Evolutionary conservation across 1,284 basidiomycete genomes (phyloP).

Genomic region (Wolfiporia cocos): DNA sequence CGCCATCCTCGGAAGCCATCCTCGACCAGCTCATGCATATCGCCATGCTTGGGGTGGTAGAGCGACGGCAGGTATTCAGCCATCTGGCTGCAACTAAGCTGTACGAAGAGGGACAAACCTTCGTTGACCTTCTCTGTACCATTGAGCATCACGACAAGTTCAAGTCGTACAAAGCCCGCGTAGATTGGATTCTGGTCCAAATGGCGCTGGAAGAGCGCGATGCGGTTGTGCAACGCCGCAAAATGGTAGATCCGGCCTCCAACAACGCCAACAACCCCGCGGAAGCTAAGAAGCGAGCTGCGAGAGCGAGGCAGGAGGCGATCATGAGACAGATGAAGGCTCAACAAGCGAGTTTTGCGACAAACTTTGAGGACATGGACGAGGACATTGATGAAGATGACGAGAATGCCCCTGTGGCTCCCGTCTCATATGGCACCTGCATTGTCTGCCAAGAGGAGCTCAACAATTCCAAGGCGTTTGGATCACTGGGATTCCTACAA

Average conservation of each 20-base stretch:
- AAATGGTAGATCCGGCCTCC: conserved; percentile 32
- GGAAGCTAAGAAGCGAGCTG: conserved; percentile 71
- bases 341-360: conserved; percentile 81
- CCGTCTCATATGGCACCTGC: conserved; percentile 80
- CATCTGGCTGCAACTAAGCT: conserved; percentile 44
- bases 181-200: conserved; percentile 69
- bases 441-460: conserved; percentile 98
- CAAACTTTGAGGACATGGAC: conserved; percentile 63
- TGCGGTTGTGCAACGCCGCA: conserved; percentile 48
- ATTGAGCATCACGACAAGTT: conserved; percentile 75
- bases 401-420: conserved; percentile 38
- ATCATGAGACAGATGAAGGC: conserved; percentile 93
- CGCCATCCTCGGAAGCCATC: conserved; percentile 79
- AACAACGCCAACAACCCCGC: conserved; percentile 45
- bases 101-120: conserved; percentile 53
- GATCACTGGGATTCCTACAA: conserved; percentile 87
- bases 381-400: conserved; percentile 53
- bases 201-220: conserved; percentile 49
- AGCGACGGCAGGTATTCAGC: conserved; percentile 61
- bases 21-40: conserved; percentile 87
- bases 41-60: conserved; percentile 75
- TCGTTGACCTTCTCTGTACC: conserved; percentile 70
- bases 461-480: conserved; percentile 71
- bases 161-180: conserved; percentile 61
- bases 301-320: conserved; percentile 80